Evolutionary conservation across 805 yeast genomes (phyloP).

Genomic region (Zygotorulaspora florentina): DNA sequence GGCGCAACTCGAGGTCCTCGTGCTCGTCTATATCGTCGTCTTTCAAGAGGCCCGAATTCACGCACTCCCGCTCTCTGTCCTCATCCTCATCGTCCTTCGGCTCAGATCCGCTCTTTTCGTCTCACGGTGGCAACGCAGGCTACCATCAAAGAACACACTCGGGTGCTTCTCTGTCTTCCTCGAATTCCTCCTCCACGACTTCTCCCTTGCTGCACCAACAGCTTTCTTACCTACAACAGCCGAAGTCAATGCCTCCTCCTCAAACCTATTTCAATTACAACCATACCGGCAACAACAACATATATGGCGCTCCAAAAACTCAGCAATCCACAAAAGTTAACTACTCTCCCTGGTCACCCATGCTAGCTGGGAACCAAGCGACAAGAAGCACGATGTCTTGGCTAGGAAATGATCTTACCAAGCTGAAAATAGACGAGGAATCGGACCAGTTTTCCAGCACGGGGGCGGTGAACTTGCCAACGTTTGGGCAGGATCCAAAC

Average conservation of each 20-base stretch:
- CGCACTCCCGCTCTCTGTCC: background rate
- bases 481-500: background rate
- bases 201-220: slow-evolving; percentile 15
- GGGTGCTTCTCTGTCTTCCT: slow-evolving; percentile 12
- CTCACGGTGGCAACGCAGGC: background rate
- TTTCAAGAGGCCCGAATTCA: slow-evolving; percentile 5
- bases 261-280: slow-evolving; percentile 1
- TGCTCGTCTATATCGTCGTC: slow-evolving; percentile 8
- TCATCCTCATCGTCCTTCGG: slow-evolving; percentile 6
- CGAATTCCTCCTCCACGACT: slow-evolving; percentile 12
- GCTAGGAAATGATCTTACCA: slow-evolving; percentile 13
- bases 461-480: background rate
- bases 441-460: slow-evolving; percentile 7
- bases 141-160: slow-evolving; percentile 11
- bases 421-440: slow-evolving; percentile 17
- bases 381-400: slow-evolving; percentile 4
- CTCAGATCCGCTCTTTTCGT: slow-evolving; percentile 7
- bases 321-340: slow-evolving; percentile 3
- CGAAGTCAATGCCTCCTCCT: slow-evolving; percentile 5
- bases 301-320: slow-evolving; percentile 1
- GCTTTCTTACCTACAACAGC: slow-evolving; percentile 8
- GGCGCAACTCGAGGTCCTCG: slow-evolving; percentile 59
- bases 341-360: slow-evolving; percentile 13
- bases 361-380: background rate
- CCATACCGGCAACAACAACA: slow-evolving; percentile 2